Conservation (phyloP, 2,329 filamentous ascomycete species). For the Exophiala sideris region DNA sequence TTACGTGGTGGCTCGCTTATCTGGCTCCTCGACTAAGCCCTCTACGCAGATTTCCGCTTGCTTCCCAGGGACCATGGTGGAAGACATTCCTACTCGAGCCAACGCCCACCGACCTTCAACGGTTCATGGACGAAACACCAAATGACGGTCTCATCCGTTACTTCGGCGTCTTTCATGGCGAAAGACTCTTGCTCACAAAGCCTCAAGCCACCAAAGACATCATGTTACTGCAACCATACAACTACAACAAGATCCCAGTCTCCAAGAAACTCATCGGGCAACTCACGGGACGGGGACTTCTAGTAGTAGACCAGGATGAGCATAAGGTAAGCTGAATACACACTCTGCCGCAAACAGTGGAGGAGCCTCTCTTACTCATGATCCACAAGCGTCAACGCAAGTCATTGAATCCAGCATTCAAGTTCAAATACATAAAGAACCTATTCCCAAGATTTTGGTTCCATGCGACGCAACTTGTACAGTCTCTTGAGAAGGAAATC, state of each 20-base stretch:
- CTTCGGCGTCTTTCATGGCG: constrained; percentile 58
- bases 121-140: constrained; percentile 58
- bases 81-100: constrained; percentile 17
- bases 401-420: constrained; percentile 77
- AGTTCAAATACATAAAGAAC: constrained; percentile 77
- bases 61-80: constrained; percentile 15
- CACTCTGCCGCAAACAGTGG: neutral
- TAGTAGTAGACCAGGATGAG: constrained; percentile 82
- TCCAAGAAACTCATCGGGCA: constrained; percentile 35
- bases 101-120: constrained; percentile 8
- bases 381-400: constrained; percentile 59
- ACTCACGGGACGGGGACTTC: constrained; percentile 41
- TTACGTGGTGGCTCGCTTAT: constrained; percentile 1
- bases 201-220: constrained; percentile 67
- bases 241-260: constrained; percentile 60
- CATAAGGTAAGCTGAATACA: constrained; percentile 56
- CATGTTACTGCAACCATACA: constrained; percentile 64
- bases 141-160: constrained; percentile 69
- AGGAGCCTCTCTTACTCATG: constrained; percentile 22
- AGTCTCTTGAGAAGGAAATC: constrained; percentile 6
- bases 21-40: constrained; percentile 28
- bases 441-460: constrained; percentile 79
- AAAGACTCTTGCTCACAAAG: constrained; percentile 58
- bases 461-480: constrained; percentile 1
- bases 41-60: constrained; percentile 26